phyloP scores from a whole-genome alignment of 805 yeast species.

The Ogataea polymorpha region DNA sequence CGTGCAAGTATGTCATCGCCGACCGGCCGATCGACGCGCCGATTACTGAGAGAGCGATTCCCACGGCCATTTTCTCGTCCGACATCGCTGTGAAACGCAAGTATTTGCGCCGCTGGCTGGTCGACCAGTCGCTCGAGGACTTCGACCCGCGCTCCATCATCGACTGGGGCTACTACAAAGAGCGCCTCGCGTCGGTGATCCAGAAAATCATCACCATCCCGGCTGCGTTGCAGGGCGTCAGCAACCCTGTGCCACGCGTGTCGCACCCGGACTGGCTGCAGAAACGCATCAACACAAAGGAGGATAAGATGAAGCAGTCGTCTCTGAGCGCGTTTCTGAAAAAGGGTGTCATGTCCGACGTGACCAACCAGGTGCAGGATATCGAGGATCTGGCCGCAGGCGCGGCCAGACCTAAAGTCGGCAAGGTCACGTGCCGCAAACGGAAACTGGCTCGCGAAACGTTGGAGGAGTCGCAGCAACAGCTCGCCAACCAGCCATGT shows the following conservation, averaged over 20 bases:
- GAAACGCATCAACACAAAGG: conserved; percentile 53
- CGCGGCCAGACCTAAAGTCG: conserved; percentile 34
- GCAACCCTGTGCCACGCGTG: conserved; percentile 93
- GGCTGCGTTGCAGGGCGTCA: conserved; percentile 86
- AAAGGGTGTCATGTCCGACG: conserved; percentile 36
- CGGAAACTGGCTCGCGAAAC: conserved; percentile 38
- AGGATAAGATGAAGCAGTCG: conserved; percentile 71
- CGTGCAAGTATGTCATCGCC: conserved; percentile 90
- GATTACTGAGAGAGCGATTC: conserved; percentile 93
- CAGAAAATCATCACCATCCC: conserved; percentile 96
- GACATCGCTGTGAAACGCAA: conserved; percentile 66
- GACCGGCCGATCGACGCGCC: conserved; percentile 81
- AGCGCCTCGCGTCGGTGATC: conserved; percentile 86
- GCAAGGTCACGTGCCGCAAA: conserved; percentile 48
- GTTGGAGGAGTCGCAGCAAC: conserved; percentile 44
- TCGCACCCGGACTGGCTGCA: conserved; percentile 92
- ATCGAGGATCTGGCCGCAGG: conserved; percentile 67
- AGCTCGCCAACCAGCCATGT: conserved; percentile 48
- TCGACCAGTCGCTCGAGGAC: conserved; percentile 68
- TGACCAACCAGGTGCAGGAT: conserved; percentile 48
- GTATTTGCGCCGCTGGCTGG: conserved; percentile 82
- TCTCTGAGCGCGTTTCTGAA: conserved; percentile 58
- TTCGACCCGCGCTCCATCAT: conserved; percentile 86
- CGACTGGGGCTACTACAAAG: conserved; percentile 92
- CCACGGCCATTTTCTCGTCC: conserved; percentile 92